Evolutionary conservation across 768 basidiomycete genomes (phyloP).

Genomic region (Boletales sp.): DNA sequence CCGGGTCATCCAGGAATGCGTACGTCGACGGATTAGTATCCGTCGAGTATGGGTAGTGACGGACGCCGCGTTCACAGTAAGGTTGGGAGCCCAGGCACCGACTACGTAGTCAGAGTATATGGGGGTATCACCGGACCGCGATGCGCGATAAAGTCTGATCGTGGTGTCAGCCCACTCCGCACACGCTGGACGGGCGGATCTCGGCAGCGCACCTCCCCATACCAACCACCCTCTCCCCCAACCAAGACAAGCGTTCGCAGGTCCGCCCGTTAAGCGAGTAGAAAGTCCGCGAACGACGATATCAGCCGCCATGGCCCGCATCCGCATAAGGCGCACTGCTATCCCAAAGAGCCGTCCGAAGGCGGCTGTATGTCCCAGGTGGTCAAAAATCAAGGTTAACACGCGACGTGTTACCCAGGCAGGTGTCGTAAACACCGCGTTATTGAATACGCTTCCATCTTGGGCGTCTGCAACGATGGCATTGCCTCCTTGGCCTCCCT

Average conservation of each 20-base stretch:
- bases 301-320: neutral
- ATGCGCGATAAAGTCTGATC: neutral
- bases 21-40: neutral
- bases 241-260: neutral
- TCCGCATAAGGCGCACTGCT: neutral
- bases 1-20: neutral
- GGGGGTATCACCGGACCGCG: neutral
- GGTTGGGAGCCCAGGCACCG: neutral
- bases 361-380: too few species aligned
- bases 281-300: neutral
- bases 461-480: conserved; percentile 94
- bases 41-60: neutral
- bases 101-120: neutral
- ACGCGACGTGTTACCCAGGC: too few species aligned
- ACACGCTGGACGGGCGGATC: neutral
- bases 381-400: neutral
- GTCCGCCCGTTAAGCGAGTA: neutral
- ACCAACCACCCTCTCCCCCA: neutral
- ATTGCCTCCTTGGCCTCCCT: conserved; percentile 83
- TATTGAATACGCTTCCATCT: conserved; percentile 91
- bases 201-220: neutral
- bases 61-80: neutral
- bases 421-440: conserved; percentile 88
- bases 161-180: neutral
- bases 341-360: neutral